Percentiles rank a stretch among this genome's conserved stretches.
Evolutionary conservation across 2,329 filamentous ascomycete species (phyloP).

Genomic region (Claviceps arundinis): DNA sequence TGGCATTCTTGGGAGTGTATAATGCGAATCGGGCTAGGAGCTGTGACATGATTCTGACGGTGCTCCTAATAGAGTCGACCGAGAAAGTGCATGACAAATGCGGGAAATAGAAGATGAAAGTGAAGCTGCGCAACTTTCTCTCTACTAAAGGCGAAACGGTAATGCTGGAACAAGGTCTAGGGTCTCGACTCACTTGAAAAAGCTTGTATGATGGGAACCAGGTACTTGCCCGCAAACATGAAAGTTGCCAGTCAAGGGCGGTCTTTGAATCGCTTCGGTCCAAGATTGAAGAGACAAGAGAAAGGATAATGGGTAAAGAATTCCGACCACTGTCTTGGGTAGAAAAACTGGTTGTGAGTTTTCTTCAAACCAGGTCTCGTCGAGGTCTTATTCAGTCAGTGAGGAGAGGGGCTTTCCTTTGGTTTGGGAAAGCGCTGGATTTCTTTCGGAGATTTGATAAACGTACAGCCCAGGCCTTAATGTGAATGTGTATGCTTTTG

Average conservation of each 20-base stretch:
- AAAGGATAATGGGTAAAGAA: constrained; percentile 18
- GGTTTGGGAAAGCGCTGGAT: constrained; percentile 14
- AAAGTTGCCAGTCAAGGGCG: constrained; percentile 27
- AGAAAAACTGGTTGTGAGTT: constrained; percentile 16
- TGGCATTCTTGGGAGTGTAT: not conserved
- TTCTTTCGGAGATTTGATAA: constrained; percentile 26
- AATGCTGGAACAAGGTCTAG: constrained; percentile 19
- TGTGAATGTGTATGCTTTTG: constrained; percentile 18
- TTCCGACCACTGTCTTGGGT: constrained; percentile 26
- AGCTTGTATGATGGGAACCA: constrained; percentile 41
- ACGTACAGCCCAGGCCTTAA: constrained; percentile 16
- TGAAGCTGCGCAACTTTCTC: not conserved
- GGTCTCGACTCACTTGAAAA: constrained; percentile 41
- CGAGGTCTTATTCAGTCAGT: constrained; percentile 23
- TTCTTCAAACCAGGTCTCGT: constrained; percentile 25
- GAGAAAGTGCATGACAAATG: not conserved
- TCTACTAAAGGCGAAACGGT: not conserved
- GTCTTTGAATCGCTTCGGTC: constrained; percentile 11
- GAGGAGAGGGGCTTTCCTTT: constrained; percentile 16
- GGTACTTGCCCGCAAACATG: constrained; percentile 46
- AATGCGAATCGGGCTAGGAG: not conserved
- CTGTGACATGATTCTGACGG: constrained; percentile 12
- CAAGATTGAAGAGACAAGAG: constrained; percentile 22
- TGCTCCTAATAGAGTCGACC: constrained; percentile 2
- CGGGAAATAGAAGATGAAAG: not conserved